Base-by-base conservation (phyloP, 148 eudicot species). In the Spergularia marina region DNA sequence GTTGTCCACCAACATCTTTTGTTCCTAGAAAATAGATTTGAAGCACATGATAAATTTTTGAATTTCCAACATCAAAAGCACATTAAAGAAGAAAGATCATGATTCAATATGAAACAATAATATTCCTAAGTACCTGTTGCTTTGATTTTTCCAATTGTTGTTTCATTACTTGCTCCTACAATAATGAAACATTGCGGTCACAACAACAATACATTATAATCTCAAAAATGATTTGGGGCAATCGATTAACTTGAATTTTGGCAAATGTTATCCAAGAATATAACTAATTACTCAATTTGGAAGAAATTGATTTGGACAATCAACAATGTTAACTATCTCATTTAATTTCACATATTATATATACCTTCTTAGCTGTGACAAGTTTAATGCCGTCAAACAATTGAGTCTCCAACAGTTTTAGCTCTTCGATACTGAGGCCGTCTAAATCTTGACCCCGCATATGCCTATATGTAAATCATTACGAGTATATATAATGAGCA, bases 341-440 rank as follows among this genome's bases (percentile, higher is more conserved):
- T 30, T 30, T 30, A 30, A 30, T 30, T 30, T 30, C 34, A 30
- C 34, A n/a, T n/a, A n/a, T n/a, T n/a, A 44, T 44, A 0, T 25
- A 8, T 57, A 91, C 98, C 92, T 91, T 94, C 64, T 79, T 84
- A 18, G 85, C 82, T 71, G 82, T 91, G 65, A 91, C 83, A 54
- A 89, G 79, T 25, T 75, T 59, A 70, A 94, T 73, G 18, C 90
- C 91, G 41, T 85, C 87, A 77, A 65, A 81, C 14, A 94, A 78
- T 63, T 87, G 89, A 74, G 77, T 84, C 78, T 94, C 98, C 44
- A 88, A 80, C 1, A 78, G 75, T 44, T 83, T 86, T 66, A 94
- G 76, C 51, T 88, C 95, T 66, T 79, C 75, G 1, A 80, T 39
- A 77, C 72, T 76, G 76, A 89, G 49, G 36, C 84, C 86, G 2